Conservation (phyloP, 352 stramenopile genomes). For the Globisporangium cystogenes region DNA sequence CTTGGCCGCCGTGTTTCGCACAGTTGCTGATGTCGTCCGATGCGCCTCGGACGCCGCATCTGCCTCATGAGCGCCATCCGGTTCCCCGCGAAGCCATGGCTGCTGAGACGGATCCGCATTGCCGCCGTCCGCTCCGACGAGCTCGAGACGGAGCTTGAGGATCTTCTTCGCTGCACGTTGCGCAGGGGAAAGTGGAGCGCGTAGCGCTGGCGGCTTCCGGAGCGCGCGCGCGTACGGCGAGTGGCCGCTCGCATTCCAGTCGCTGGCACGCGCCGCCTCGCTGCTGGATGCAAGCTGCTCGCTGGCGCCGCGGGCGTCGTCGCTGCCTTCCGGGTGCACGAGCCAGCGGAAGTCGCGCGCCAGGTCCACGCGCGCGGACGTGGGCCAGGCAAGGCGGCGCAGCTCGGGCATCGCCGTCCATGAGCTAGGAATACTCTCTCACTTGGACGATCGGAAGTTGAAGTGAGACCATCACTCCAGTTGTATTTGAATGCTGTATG, state of each 20-base stretch:
- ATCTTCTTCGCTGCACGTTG: slow-evolving; percentile 52
- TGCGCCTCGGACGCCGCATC: no score
- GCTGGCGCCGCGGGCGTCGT: slow-evolving; percentile 1
- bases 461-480: not conserved
- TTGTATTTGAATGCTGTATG: no score
- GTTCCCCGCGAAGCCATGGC: not conserved
- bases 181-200: slow-evolving; percentile 26
- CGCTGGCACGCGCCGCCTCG: not conserved
- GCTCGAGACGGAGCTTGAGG: slow-evolving; percentile 38
- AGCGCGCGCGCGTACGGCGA: slow-evolving; percentile 39
- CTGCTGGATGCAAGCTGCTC: not conserved
- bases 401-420: slow-evolving; percentile 3
- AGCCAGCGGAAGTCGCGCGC: slow-evolving; percentile 38
- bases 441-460: not conserved
- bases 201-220: slow-evolving; percentile 11
- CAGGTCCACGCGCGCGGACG: slow-evolving; percentile 30
- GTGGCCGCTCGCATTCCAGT: slow-evolving; percentile 3
- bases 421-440: not conserved
- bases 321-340: slow-evolving; percentile 8
- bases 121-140: slow-evolving; percentile 1
- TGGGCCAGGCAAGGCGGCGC: slow-evolving; percentile 29
- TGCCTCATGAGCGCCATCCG: no score
- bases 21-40: no score
- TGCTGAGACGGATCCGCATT: not conserved
- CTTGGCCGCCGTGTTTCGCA: no score